These are phyloP conservation scores for Boletus rufocinnamomeus DNA, from an alignment of 768 basidiomycete genomes.

Conservation along the genomic window DNA sequence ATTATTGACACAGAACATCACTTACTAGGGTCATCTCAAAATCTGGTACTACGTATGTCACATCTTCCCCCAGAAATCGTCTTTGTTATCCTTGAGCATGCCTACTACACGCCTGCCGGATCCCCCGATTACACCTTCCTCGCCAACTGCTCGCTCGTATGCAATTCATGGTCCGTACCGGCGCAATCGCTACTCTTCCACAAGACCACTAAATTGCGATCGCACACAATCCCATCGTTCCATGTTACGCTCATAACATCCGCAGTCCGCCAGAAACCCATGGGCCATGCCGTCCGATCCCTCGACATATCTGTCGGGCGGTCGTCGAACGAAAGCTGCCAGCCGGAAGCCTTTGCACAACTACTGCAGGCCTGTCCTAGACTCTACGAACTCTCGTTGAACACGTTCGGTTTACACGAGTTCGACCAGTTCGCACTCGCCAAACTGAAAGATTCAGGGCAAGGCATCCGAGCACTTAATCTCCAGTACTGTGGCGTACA, in stretches of 20 bases:
- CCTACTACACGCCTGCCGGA: conserved; percentile 25
- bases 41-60: conserved; percentile 7
- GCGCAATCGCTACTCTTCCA: conserved; percentile 35
- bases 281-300: conserved; percentile 23
- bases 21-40: background rate
- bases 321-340: conserved; percentile 3
- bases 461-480: conserved; percentile 35
- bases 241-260: conserved; percentile 19
- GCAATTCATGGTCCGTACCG: conserved; percentile 29
- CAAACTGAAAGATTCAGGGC: conserved; percentile 26
- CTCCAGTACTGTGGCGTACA: conserved; percentile 40
- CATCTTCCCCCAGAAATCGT: conserved; percentile 28
- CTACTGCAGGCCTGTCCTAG: conserved; percentile 32
- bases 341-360: conserved; percentile 12
- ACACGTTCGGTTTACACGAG: conserved; percentile 28
- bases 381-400: conserved; percentile 38
- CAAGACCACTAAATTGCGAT: conserved; percentile 14
- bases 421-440: conserved; percentile 30
- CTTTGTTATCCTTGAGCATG: conserved; percentile 25
- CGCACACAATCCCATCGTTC: conserved; percentile 12
- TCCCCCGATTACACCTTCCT: conserved; percentile 24
- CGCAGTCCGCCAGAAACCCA: conserved; percentile 14
- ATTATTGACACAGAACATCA: background rate
- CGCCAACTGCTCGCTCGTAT: conserved; percentile 28
- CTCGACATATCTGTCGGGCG: conserved; percentile 26